A percentile compares a stretch with the other conserved stretches of the same genome.
These are phyloP conservation scores for Cladosporium austrohemisphaericum DNA, from an alignment of 2,329 filamentous ascomycete genomes.

Conservation along the genomic window DNA sequence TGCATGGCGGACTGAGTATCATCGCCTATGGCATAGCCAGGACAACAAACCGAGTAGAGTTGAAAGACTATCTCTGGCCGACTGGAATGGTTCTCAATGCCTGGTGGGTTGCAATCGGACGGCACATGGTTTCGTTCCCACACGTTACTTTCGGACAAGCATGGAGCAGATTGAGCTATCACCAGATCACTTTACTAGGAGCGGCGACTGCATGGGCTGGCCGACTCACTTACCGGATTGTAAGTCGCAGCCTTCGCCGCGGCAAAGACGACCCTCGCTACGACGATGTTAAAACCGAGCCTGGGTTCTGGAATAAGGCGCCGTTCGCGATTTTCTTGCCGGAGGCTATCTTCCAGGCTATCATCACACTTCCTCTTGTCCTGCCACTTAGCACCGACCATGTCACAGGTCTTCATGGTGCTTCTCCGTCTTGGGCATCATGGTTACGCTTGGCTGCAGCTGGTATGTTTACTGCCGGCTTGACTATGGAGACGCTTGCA, in stretches of 20 bases:
- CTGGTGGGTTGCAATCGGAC: conserved; percentile 58
- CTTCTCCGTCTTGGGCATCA: conserved; percentile 33
- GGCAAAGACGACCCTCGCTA: conserved; percentile 57
- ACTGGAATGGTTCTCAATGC: conserved; percentile 48
- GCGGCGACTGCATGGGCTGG: conserved; percentile 58
- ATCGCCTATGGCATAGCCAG: conserved; percentile 52
- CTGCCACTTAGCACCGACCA: conserved; percentile 44
- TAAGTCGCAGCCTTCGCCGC: conserved; percentile 46
- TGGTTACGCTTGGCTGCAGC: conserved; percentile 39
- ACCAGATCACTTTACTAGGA: conserved; percentile 53
- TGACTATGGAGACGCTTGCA: conserved; percentile 54
- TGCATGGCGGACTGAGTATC: conserved; percentile 52
- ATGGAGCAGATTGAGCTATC: conserved; percentile 48
- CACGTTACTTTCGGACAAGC: conserved; percentile 46
- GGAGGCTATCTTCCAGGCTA: conserved; percentile 54
- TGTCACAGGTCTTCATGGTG: conserved; percentile 16
- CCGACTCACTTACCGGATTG: conserved; percentile 54
- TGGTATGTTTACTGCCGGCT: conserved; percentile 54
- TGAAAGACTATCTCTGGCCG: conserved; percentile 56
- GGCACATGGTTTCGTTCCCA: conserved; percentile 43
- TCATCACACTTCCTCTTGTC: conserved; percentile 57
- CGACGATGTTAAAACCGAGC: conserved; percentile 48
- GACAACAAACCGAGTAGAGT: conserved; percentile 53
- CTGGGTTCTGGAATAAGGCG: conserved; percentile 56
- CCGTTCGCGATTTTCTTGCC: conserved; percentile 53